phyloP scores from a whole-genome alignment of 192 early-diverging fungal genomes.

The Umbelopsis vinacea region DNA sequence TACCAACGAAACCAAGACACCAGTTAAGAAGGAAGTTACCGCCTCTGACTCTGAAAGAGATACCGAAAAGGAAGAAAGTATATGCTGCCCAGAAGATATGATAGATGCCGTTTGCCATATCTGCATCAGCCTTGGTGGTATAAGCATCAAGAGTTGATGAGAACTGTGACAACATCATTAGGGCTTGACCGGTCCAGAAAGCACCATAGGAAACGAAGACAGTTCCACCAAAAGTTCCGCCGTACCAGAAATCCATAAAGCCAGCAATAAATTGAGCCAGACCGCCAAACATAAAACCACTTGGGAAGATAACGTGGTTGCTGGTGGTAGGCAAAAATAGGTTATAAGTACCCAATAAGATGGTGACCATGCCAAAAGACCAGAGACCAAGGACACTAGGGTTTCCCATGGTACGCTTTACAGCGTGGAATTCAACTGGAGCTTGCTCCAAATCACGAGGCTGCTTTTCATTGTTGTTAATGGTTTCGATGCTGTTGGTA shows the following conservation, averaged over 20 bases:
- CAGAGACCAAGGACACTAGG: slow-evolving; percentile 20
- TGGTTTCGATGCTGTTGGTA: slow-evolving; percentile 14
- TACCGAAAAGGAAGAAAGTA: slow-evolving; percentile 10
- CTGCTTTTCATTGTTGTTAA: neutral
- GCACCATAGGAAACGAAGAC: slow-evolving; percentile 36
- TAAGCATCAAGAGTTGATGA: slow-evolving; percentile 1
- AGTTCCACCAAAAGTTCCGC: slow-evolving; percentile 31
- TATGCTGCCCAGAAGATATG: slow-evolving; percentile 28
- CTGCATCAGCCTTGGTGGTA: neutral
- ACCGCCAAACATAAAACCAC: slow-evolving; percentile 36
- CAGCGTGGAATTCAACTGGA: neutral
- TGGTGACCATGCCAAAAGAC: slow-evolving; percentile 31
- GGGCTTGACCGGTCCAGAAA: slow-evolving; percentile 37
- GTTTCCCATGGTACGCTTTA: slow-evolving; percentile 17
- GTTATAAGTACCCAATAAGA: slow-evolving; percentile 27
- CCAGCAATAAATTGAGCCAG: slow-evolving; percentile 37
- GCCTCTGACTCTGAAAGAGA: slow-evolving; percentile 26
- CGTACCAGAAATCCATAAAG: slow-evolving; percentile 27
- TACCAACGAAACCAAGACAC: slow-evolving; percentile 30
- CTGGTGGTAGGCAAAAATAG: slow-evolving; percentile 27
- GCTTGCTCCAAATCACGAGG: neutral
- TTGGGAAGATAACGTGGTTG: slow-evolving; percentile 29
- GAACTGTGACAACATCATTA: slow-evolving; percentile 33
- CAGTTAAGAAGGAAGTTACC: slow-evolving; percentile 28
- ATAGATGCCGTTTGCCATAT: slow-evolving; percentile 25